A percentile compares a stretch with the other conserved stretches of the same genome.
Evolutionary conservation across 306 rosid species (phyloP).

Genomic region (Gillenia trifoliata): DNA sequence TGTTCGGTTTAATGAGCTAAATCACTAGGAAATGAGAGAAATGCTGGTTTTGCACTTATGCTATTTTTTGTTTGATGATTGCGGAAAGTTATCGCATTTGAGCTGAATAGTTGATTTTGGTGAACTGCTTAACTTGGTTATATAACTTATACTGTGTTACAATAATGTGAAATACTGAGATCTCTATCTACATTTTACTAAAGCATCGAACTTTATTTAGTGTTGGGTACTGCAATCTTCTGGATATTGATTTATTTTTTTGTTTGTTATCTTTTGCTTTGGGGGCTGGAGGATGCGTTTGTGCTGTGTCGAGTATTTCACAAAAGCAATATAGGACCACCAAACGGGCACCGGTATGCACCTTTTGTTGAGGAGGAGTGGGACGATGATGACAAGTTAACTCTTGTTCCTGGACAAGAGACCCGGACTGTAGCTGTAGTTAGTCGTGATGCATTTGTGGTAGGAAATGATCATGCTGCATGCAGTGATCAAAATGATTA

Average conservation of each 20-base stretch:
- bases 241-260: background rate
- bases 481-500: background rate
- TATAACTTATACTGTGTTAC: constrained; percentile 26
- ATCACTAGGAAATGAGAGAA: constrained; percentile 21
- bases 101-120: constrained; percentile 13
- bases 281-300: constrained; percentile 82
- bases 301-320: constrained; percentile 98
- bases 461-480: constrained; percentile 14
- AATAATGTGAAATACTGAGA: constrained; percentile 25
- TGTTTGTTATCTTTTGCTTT: constrained; percentile 21
- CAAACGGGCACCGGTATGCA: constrained; percentile 96
- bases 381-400: constrained; percentile 55
- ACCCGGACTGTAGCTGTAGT: constrained; percentile 27
- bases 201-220: constrained; percentile 18
- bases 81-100: constrained; percentile 21
- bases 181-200: constrained; percentile 6
- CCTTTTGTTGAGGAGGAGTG: constrained; percentile 97
- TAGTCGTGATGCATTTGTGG: constrained; percentile 22
- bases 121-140: constrained; percentile 21
- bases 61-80: constrained; percentile 8
- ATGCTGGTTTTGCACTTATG: constrained; percentile 8
- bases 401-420: constrained; percentile 62
- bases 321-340: constrained; percentile 98
- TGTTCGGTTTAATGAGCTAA: background rate
- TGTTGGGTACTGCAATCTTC: constrained; percentile 10